Percentiles rank a stretch among this genome's conserved stretches.
These are phyloP conservation scores for Serendipita sp. DNA, from an alignment of 768 basidiomycete species.

Conservation along the genomic window DNA sequence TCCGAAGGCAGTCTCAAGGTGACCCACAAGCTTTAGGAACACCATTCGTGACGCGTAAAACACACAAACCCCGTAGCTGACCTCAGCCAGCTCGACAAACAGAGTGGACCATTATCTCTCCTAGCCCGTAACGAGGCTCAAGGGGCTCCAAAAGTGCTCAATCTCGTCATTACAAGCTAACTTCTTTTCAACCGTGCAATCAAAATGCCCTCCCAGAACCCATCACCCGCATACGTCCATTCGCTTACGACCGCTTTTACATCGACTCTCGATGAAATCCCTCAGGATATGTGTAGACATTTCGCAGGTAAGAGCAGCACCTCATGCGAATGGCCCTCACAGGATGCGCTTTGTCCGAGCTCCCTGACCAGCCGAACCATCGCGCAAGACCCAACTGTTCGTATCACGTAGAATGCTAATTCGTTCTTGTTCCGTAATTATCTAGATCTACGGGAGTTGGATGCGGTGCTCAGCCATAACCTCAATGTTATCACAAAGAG, in stretches of 20 bases:
- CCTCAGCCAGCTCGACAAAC: too few relatives aligned
- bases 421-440: constrained; percentile 24
- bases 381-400: background rate
- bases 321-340: background rate
- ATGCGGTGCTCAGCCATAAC: constrained; percentile 87
- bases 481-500: constrained; percentile 68
- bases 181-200: too few relatives aligned
- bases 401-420: background rate
- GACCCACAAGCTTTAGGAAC: too few relatives aligned
- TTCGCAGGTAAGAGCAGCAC: background rate
- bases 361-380: background rate
- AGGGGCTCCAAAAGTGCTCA: too few relatives aligned
- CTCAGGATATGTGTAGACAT: constrained; percentile 5
- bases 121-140: too few relatives aligned
- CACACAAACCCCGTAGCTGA: too few relatives aligned
- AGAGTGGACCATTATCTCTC: too few relatives aligned
- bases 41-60: too few relatives aligned
- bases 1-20: too few relatives aligned
- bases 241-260: constrained; percentile 2
- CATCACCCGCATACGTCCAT: background rate
- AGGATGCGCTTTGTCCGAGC: background rate
- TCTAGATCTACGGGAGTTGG: constrained; percentile 93
- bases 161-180: too few relatives aligned
- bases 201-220: background rate
- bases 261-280: constrained; percentile 5